Percentiles rank a stretch among this genome's conserved stretches.
These are phyloP conservation scores for Setomelanomma holmii DNA, from an alignment of 2,329 filamentous ascomycete genomes.

Conservation along the genomic window DNA sequence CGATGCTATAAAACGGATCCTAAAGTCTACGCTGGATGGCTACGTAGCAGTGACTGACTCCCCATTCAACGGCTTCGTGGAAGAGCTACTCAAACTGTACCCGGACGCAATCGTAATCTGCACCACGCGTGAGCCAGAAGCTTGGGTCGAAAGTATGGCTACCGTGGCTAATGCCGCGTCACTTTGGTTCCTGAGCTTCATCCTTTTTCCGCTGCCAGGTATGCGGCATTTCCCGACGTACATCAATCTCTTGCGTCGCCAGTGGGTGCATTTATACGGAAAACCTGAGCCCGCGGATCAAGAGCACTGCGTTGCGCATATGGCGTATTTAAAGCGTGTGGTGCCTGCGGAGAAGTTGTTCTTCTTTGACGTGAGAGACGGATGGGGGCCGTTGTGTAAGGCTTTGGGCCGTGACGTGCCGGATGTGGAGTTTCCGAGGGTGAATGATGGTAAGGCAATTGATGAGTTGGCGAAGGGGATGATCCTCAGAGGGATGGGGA, in stretches of 20 bases:
- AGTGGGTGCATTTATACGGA: conserved; percentile 18
- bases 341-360: conserved; percentile 22
- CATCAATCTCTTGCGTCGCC: conserved; percentile 15
- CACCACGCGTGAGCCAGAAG: conserved; percentile 28
- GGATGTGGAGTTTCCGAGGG: conserved; percentile 25
- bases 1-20: conserved; percentile 19
- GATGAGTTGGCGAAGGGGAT: conserved; percentile 21
- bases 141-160: conserved; percentile 31
- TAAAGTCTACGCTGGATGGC: conserved; percentile 47
- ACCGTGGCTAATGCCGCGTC: conserved; percentile 10
- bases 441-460: conserved; percentile 32
- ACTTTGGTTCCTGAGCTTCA: conserved; percentile 23
- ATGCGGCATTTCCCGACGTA: conserved; percentile 28
- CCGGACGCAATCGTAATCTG: conserved; percentile 58
- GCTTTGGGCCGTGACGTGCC: conserved; percentile 23
- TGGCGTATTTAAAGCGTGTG: conserved; percentile 21
- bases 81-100: conserved; percentile 57
- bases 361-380: conserved; percentile 29
- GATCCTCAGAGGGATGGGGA: conserved; percentile 26
- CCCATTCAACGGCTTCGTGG: conserved; percentile 52
- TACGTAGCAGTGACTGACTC: conserved; percentile 58
- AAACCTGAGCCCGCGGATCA: conserved; percentile 5
- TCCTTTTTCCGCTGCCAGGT: conserved; percentile 26
- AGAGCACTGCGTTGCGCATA: conserved; percentile 15
- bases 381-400: conserved; percentile 29